Evolutionary conservation across 345 rosid species (phyloP), one percentile per base, ranked within the genome.

Genomic region (Arabidopsis suecica): DNA sequence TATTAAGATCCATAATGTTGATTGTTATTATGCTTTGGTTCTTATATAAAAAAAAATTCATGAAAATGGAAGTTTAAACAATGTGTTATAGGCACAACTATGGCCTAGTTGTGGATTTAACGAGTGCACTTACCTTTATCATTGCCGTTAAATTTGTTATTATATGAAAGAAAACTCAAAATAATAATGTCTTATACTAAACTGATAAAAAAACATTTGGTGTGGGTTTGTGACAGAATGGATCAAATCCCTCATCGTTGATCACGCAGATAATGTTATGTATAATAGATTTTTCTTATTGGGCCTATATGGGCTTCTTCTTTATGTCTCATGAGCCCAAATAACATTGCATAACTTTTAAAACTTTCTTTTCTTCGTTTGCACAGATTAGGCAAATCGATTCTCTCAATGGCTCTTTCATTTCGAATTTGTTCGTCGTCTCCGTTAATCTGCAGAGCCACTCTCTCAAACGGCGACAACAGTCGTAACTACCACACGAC

Each of bases 401-500:
- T 13, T 20, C 44, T 20, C 44, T 23, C 76, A 45, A 86, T 86
- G 91, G 77, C 78, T 18, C 78, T 83, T 55, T 77, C 82, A 4
- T 42, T 76, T 16, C 78, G 66, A 45, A 30, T 82, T 33, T 68
- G 25, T 72, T 72, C 77, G 3, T 33, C 82, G 3, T 33, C 82
- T 58, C 79, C 86, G 0, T 22, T 81, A 3, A 28, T 79, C 67
- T 84, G 91, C 78, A 83, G 76, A 56, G 79, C 81, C 61, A 53
- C 59, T 55, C 71, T 78, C 47, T 5, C 56, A 0, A 55, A 28
- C 64, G 36, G 37, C 67, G 60, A 67, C 64, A 42, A 53, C 45
- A 28, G 13, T 45, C 53, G 50, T 54, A 77, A 72, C 66, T 68
- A 45, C 73, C 88, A 83, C 75, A 38, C 82, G 0, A 82, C 38